phyloP scores from a whole-genome alignment of 2,329 filamentous ascomycete genomes.

The Chaetothyriales sp. region DNA sequence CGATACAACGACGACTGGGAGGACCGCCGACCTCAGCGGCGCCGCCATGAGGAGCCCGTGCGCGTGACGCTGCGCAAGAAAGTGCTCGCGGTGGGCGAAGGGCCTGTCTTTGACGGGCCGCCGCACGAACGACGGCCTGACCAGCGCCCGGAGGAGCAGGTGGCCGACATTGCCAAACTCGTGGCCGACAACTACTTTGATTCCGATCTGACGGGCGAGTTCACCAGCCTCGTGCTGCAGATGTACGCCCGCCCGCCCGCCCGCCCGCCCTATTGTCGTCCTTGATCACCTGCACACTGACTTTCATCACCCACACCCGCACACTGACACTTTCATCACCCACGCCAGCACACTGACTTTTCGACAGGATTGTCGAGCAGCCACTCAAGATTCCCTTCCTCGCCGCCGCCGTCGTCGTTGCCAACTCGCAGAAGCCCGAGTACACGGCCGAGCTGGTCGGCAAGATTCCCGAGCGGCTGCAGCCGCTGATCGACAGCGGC shows the following conservation, averaged over 20 bases:
- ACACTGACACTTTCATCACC: conserved; percentile 2
- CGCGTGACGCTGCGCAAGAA: conserved; percentile 62
- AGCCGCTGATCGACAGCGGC: conserved; percentile 56
- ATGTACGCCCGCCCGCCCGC: conserved; percentile 38
- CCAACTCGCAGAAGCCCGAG: conserved; percentile 65
- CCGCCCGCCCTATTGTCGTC: no score
- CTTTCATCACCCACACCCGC: background rate
- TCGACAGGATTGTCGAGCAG: conserved; percentile 60
- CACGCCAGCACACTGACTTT: conserved; percentile 3
- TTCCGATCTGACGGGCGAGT: conserved; percentile 58
- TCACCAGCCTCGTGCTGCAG: conserved; percentile 61
- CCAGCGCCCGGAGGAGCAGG: conserved; percentile 52
- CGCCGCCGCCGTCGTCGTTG: conserved; percentile 65
- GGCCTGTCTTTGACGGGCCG: background rate
- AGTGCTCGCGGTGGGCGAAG: conserved; percentile 38
- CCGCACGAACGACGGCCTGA: background rate
- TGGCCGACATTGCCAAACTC: conserved; percentile 58
- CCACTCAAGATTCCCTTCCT: conserved; percentile 96
- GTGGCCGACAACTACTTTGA: conserved; percentile 79
- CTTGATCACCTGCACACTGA: no score
- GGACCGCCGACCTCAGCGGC: conserved; percentile 58
- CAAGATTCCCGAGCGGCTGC: conserved; percentile 46
- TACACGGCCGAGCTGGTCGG: conserved; percentile 58
- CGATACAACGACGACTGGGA: conserved; percentile 68
- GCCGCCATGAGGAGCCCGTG: conserved; percentile 60